Percentiles rank a stretch among this genome's conserved stretches.
These are phyloP conservation scores for Guadua angustifolia DNA, from an alignment of 176 grass and related monocot genomes.

Conservation along the genomic window DNA sequence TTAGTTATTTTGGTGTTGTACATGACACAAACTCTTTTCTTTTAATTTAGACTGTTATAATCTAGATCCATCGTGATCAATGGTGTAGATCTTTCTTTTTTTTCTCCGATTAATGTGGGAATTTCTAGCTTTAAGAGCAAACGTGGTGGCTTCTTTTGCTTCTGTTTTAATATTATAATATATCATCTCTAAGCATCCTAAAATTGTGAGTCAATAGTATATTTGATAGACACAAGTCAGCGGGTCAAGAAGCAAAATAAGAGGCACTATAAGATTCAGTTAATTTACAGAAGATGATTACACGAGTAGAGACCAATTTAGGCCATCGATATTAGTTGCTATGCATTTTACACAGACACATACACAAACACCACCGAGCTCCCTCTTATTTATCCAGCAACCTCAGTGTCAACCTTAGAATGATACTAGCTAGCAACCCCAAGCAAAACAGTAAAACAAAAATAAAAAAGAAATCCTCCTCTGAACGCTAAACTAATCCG, in stretches of 20 bases:
- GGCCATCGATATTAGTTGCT: slow-evolving; percentile 17
- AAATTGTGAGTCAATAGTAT: neutral
- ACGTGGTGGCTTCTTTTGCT: too few species aligned
- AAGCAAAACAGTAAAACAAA: slow-evolving; percentile 20
- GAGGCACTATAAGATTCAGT: neutral
- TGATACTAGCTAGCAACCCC: neutral
- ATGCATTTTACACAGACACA: slow-evolving; percentile 27
- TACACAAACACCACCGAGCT: neutral
- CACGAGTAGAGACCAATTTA: neutral
- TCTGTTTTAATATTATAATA: too few species aligned
- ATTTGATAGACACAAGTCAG: neutral
- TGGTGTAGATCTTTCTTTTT: too few species aligned
- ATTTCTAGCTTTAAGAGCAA: too few species aligned
- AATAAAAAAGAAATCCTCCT: slow-evolving; percentile 1
- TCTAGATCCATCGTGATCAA: too few species aligned
- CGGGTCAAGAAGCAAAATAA: neutral
- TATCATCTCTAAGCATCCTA: neutral
- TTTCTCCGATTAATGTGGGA: too few species aligned
- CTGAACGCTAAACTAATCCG: neutral
- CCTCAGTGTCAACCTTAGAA: neutral
- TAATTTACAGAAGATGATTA: slow-evolving; percentile 39
- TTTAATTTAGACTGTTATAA: too few species aligned
- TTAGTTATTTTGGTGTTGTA: too few species aligned
- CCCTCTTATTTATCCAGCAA: slow-evolving; percentile 19
- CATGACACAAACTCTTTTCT: too few species aligned